These are phyloP conservation scores for Epithele typhae DNA, from an alignment of 768 basidiomycete genomes.

Conservation along the genomic window DNA sequence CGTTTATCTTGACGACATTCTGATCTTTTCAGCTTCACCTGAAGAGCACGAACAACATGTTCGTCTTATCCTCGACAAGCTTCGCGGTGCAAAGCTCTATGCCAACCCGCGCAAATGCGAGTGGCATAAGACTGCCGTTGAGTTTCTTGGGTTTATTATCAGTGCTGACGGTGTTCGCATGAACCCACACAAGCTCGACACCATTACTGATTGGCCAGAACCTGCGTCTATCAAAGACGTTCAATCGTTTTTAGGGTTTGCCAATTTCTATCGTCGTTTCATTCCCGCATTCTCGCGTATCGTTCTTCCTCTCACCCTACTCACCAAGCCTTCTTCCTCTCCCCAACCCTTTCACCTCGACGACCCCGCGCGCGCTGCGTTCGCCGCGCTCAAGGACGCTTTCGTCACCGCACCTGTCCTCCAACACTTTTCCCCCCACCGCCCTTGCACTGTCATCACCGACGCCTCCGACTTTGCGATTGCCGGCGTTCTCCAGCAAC, in stretches of 20 bases:
- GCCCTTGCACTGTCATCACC: slow-evolving; percentile 14
- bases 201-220: slow-evolving; percentile 27
- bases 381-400: slow-evolving; percentile 24
- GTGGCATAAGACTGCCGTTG: slow-evolving; percentile 32
- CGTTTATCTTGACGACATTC: slow-evolving; percentile 17
- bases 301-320: slow-evolving; percentile 25
- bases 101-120: slow-evolving; percentile 30
- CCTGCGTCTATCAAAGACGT: slow-evolving; percentile 24
- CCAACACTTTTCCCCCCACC: slow-evolving; percentile 13
- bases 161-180: slow-evolving; percentile 29
- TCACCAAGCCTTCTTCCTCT: slow-evolving; percentile 26
- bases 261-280: slow-evolving; percentile 31
- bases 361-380: slow-evolving; percentile 16
- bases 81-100: slow-evolving; percentile 28
- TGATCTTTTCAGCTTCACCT: slow-evolving; percentile 16
- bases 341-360: slow-evolving; percentile 22
- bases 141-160: slow-evolving; percentile 41
- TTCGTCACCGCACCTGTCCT: slow-evolving; percentile 20
- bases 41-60: slow-evolving; percentile 18
- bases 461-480: slow-evolving; percentile 23
- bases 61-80: slow-evolving; percentile 15
- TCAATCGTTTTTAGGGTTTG: slow-evolving; percentile 29
- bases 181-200: slow-evolving; percentile 36
- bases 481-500: slow-evolving; percentile 15
- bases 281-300: slow-evolving; percentile 31